A percentile compares a stretch with the other conserved stretches of the same genome.
Conservation (phyloP, 2,329 filamentous ascomycete species). For the Pseudopithomyces maydicus region DNA sequence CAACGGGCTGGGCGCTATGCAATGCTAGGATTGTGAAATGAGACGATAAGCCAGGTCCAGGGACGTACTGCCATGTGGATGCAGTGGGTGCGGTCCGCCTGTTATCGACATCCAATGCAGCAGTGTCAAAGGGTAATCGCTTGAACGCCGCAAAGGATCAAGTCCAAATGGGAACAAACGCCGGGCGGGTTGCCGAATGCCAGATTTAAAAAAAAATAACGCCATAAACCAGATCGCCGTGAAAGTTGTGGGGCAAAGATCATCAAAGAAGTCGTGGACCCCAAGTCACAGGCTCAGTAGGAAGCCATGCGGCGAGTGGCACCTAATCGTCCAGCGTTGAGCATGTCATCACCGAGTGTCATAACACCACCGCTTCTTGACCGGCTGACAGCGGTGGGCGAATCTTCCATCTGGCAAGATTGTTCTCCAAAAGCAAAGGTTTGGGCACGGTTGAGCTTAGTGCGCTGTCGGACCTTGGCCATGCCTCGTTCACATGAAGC, state of each 20-base stretch:
- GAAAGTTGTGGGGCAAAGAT: slow-evolving; percentile 29
- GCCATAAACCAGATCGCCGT: slow-evolving; percentile 43
- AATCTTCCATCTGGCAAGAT: slow-evolving; percentile 64
- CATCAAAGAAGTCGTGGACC: slow-evolving; percentile 37
- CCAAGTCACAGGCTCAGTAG: slow-evolving; percentile 33
- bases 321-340: slow-evolving; percentile 38
- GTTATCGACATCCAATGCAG: slow-evolving; percentile 29
- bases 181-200: slow-evolving; percentile 38
- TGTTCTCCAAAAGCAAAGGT: slow-evolving; percentile 94
- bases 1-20: slow-evolving; percentile 31
- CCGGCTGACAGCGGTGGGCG: slow-evolving; percentile 56
- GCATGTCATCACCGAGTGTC: slow-evolving; percentile 36
- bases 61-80: slow-evolving; percentile 23
- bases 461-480: slow-evolving; percentile 87
- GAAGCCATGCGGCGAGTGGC: slow-evolving; percentile 45
- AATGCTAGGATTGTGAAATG: slow-evolving; percentile 35
- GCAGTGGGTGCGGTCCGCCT: slow-evolving; percentile 26
- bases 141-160: slow-evolving; percentile 40
- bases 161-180: slow-evolving; percentile 35
- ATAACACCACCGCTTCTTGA: slow-evolving; percentile 39
- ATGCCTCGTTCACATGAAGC: slow-evolving; percentile 93
- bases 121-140: slow-evolving; percentile 37
- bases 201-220: slow-evolving; percentile 42
- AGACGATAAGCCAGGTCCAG: slow-evolving; percentile 21
- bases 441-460: slow-evolving; percentile 83